Base-by-base conservation (phyloP, 2,329 filamentous ascomycete genomes). In the Monosporascus sp. region DNA sequence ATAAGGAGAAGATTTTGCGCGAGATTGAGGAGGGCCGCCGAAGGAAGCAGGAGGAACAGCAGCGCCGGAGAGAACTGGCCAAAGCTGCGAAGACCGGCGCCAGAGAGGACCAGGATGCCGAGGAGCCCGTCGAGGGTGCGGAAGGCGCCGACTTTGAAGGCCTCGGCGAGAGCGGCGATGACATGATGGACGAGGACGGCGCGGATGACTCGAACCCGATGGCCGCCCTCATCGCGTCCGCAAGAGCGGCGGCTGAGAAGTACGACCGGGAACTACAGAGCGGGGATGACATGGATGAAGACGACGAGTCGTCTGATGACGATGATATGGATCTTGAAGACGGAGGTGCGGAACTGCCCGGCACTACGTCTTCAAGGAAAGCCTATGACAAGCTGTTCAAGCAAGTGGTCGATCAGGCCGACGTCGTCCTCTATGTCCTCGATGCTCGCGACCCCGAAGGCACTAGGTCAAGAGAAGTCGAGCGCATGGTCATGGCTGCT, bases 351-450 rank as follows among this genome's bases (percentile, higher is more conserved):
- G 75, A 79, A 44, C 72, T 83, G 38, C 74, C 74, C 20, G 74
- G 78, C 54, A 77, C 76, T 17, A 78, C 80, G 7, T 80, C 81
- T 3, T 96, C 92, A 50, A 83, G 91, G 65, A 90, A 86, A 72
- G 89, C 90, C 51, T 96, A 93, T 72, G 91, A 96, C 80, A 96
- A 96, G 77, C 85, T 95, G 63, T 97, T 96, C 80, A 96, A 96
- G 77, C 83, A 90, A 67, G 91, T 97, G 17, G 85, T 96, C 36
- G 89, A 95, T 57, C 83, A 89, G 57, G 89, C 92, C 49, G 92
- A 97, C 68, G 91, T 97, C 27, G 81, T 97, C 37, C 83, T 97
- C 50, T 97, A 97, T 72, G 90, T 97, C 49, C 83, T 97, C 53
- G 92, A 97, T 67, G 92, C 93, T 51, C 85, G 92, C 62, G 91